These are phyloP conservation scores for Hericium rajendrae DNA, from an alignment of 768 basidiomycete species.

Conservation along the genomic window DNA sequence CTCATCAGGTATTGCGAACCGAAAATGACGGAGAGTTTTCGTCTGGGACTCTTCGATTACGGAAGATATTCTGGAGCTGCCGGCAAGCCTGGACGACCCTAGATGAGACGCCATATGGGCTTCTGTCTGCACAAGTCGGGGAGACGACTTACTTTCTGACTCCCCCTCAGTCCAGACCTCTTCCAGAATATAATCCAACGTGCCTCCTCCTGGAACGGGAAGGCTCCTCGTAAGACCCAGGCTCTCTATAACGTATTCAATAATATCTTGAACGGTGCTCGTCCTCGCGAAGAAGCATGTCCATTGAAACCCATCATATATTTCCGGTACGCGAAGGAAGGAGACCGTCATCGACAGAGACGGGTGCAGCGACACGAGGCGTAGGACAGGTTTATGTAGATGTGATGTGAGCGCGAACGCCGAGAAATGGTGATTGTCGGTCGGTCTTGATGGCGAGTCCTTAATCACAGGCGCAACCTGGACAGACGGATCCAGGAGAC, in stretches of 20 bases:
- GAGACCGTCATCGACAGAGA: constrained; percentile 40
- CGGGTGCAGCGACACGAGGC: constrained; percentile 64
- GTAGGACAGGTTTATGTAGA: constrained; percentile 54
- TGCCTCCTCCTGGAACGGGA: constrained; percentile 58
- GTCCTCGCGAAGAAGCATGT: constrained; percentile 53
- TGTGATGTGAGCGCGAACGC: constrained; percentile 61
- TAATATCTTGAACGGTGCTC: constrained; percentile 44
- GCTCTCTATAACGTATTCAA: constrained; percentile 45
- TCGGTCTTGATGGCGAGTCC: constrained; percentile 24
- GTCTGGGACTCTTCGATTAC: constrained; percentile 34
- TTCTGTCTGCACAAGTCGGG: neutral
- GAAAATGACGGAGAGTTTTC: constrained; percentile 36
- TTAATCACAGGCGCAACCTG: constrained; percentile 46
- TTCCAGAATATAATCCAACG: constrained; percentile 66
- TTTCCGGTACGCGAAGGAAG: constrained; percentile 66
- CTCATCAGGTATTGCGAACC: constrained; percentile 67
- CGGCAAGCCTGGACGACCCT: constrained; percentile 39
- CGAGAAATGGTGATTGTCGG: constrained; percentile 49
- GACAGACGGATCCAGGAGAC: constrained; percentile 35
- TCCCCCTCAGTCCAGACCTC: constrained; percentile 50
- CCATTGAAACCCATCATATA: constrained; percentile 64
- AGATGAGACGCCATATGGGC: neutral
- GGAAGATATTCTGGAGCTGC: constrained; percentile 32
- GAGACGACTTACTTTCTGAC: constrained; percentile 39
- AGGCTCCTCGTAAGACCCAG: constrained; percentile 60